Conservation (phyloP, 768 basidiomycete genomes). For the Udeniomyces megalosporus region DNA sequence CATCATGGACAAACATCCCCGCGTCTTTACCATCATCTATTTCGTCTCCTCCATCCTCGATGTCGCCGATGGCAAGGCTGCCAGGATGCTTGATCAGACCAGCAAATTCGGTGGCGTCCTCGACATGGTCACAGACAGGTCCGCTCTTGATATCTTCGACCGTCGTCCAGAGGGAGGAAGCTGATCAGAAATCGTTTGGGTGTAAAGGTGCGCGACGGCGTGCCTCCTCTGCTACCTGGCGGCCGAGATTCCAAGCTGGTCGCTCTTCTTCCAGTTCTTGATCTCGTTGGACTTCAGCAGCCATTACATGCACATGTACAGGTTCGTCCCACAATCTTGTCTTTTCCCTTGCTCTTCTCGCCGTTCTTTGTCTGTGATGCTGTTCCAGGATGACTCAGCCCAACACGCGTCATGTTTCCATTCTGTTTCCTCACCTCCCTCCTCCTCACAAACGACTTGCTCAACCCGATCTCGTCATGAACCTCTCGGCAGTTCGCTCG, state of each 20-base stretch:
- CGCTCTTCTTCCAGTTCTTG: conserved; percentile 78
- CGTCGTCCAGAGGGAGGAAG: conserved; percentile 20
- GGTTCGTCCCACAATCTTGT: conserved; percentile 38
- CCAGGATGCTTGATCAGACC: conserved; percentile 70
- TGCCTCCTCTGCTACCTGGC: conserved; percentile 88
- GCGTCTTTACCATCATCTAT: conserved; percentile 77
- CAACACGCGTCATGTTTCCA: too few species aligned
- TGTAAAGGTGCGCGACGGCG: conserved; percentile 74
- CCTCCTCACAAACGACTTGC: too few species aligned
- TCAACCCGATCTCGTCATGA: not conserved
- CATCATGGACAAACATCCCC: conserved; percentile 90
- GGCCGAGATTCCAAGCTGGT: conserved; percentile 69
- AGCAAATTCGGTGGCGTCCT: conserved; percentile 94
- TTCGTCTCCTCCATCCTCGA: conserved; percentile 81
- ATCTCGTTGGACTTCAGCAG: conserved; percentile 95
- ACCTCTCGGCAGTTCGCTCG: conserved; percentile 51
- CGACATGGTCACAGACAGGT: conserved; percentile 99
- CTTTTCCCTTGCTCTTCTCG: not conserved
- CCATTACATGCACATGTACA: conserved; percentile 99
- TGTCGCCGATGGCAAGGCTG: conserved; percentile 86
- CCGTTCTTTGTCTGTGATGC: too few species aligned
- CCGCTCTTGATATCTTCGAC: not conserved
- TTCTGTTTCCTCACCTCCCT: too few species aligned
- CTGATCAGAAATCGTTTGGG: not conserved
- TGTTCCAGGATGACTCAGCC: too few species aligned